Base-by-base conservation (phyloP, 2,329 filamentous ascomycete genomes). In the Blumeriella jaapii region DNA sequence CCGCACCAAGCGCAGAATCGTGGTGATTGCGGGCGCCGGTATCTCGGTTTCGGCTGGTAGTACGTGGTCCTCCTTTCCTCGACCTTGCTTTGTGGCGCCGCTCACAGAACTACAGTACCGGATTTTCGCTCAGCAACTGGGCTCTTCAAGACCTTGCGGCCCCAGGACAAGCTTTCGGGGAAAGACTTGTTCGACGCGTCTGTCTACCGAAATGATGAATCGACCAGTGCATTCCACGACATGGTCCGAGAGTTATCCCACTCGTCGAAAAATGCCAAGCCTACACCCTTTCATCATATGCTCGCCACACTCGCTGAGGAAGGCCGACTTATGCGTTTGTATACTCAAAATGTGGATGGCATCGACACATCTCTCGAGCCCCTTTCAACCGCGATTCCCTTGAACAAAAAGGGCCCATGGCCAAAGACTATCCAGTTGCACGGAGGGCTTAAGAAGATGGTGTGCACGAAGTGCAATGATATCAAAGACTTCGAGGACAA, bases 161-260 rank as follows among this genome's bases (percentile, higher is more conserved):
- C 74, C 42, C 80, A 94, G 55, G 84, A 95, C 60, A 93, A 91
- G 49, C 68, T 95, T 14, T 95, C 91, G 0, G 91, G 91, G 34
- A 95, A 96, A 60, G 79, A 94, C 48, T 71, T 98, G 1, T 98
- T 98, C 55, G 91, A 98, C 61, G 91, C 91, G 34, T 93, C 89
- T 6, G 91, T 98, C 35, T 98, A 98, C 65, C 87, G 85, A 59
- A 83, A 94, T 63, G 80, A 93, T 56, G 70, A 73, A 14, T 83
- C 87, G 9, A 96, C 89, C 1, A 78, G 82, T 15, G 84, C 82
- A 8, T 98, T 98, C 58, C 91, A 98, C 59, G 78, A 82, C 55
- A 96, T 98, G 89, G 85, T 98, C 49, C 81, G 87, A 54, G 79
- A 83, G 52, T 71, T 98, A 51, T 85, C 85, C 28, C 69, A 79